Evolutionary conservation across 129 eudicot genomes (phyloP).

Genomic region (Tanacetum coccineum): DNA sequence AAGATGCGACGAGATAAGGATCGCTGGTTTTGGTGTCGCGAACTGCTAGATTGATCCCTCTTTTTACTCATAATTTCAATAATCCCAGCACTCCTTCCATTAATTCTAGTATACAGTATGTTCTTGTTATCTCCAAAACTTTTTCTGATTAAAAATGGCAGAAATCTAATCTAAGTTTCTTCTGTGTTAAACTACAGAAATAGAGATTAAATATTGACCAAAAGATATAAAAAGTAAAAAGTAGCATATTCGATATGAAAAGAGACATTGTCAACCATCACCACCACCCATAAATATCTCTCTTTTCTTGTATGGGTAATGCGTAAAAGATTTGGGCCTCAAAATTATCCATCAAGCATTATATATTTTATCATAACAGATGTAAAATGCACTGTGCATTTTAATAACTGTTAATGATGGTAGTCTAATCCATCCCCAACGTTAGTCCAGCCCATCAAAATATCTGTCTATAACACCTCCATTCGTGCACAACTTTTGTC

Average conservation of each 20-base stretch:
- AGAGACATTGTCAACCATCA: constrained; percentile 8
- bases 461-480: no score
- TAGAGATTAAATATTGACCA: constrained; percentile 10
- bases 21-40: constrained; percentile 56
- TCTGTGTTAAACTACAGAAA: neutral
- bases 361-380: no score
- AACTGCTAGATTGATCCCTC: constrained; percentile 59
- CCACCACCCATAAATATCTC: constrained; percentile 22
- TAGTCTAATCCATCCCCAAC: no score
- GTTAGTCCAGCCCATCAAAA: no score
- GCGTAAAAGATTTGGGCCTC: constrained; percentile 8
- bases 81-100: constrained; percentile 47
- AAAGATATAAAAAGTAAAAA: neutral
- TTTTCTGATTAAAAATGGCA: neutral
- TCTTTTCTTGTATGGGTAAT: neutral
- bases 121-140: neutral
- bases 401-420: no score
- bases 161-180: constrained; percentile 4
- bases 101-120: neutral
- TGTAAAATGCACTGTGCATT: no score
- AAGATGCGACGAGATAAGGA: constrained; percentile 49
- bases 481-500: no score
- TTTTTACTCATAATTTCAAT: constrained; percentile 38
- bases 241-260: neutral
- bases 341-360: neutral